Conservation (phyloP, 257 asterid genomes). For the Jacaranda mimosifolia region DNA sequence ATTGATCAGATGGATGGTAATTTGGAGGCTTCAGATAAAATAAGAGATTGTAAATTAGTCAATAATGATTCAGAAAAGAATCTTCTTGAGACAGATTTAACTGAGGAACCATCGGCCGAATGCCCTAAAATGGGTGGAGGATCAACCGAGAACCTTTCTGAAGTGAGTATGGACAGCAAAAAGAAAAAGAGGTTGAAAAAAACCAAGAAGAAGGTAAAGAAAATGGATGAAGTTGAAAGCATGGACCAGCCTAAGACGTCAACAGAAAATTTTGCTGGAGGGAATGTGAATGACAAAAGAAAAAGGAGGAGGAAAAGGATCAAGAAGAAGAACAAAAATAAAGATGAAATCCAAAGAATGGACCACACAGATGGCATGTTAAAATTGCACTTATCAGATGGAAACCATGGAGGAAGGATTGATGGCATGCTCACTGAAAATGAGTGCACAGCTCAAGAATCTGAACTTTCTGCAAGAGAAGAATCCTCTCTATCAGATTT, state of each 20-base stretch:
- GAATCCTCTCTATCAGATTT: conserved; percentile 36
- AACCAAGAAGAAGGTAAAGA: conserved; percentile 16
- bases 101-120: conserved; percentile 38
- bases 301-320: conserved; percentile 35
- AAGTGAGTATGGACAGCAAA: conserved; percentile 33
- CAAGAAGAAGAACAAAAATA: conserved; percentile 30
- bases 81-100: conserved; percentile 30
- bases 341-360: conserved; percentile 34
- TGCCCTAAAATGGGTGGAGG: conserved; percentile 33
- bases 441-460: conserved; percentile 34
- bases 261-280: conserved; percentile 32
- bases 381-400: conserved; percentile 43
- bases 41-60: conserved; percentile 28
- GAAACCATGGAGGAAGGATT: conserved; percentile 31
- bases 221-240: conserved; percentile 24
- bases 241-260: conserved; percentile 40
- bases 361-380: conserved; percentile 40
- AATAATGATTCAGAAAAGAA: conserved; percentile 32
- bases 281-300: conserved; percentile 35
- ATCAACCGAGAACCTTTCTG: conserved; percentile 37
- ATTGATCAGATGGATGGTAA: conserved; percentile 39
- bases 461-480: conserved; percentile 34
- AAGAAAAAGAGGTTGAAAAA: conserved; percentile 25
- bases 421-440: conserved; percentile 18
- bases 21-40: conserved; percentile 32